Evolutionary conservation across 176 grass and related monocot species (phyloP).

Genomic region (Pharus latifolius): DNA sequence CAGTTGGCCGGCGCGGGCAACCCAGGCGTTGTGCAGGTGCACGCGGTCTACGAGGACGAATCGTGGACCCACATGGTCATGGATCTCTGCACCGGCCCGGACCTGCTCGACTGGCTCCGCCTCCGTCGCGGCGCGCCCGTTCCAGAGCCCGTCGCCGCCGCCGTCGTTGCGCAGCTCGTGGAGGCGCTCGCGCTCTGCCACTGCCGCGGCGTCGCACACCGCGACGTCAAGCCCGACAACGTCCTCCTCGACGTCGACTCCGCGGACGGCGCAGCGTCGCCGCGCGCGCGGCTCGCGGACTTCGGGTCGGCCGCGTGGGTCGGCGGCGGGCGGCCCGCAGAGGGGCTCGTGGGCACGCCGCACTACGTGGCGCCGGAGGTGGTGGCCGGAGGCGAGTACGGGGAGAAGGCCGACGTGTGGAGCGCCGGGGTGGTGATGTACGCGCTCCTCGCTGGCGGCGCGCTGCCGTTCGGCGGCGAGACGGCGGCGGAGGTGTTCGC

Average conservation of each 20-base stretch:
- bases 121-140: slow-evolving; percentile 42
- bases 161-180: slow-evolving; percentile 32
- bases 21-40: slow-evolving; percentile 62
- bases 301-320: slow-evolving; percentile 76
- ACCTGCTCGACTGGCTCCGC: slow-evolving; percentile 65
- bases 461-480: slow-evolving; percentile 65
- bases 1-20: slow-evolving; percentile 54
- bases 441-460: slow-evolving; percentile 68
- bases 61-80: slow-evolving; percentile 60
- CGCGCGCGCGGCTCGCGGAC: slow-evolving; percentile 49
- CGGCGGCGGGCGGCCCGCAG: slow-evolving; percentile 28
- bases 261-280: not conserved
- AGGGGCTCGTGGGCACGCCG: slow-evolving; percentile 68
- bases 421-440: slow-evolving; percentile 85
- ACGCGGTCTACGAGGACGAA: slow-evolving; percentile 66
- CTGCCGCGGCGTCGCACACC: slow-evolving; percentile 56
- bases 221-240: slow-evolving; percentile 83
- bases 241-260: slow-evolving; percentile 36
- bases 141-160: slow-evolving; percentile 48
- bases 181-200: slow-evolving; percentile 60
- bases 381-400: slow-evolving; percentile 54
- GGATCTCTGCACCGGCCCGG: slow-evolving; percentile 64
- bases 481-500: slow-evolving; percentile 52
- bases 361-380: slow-evolving; percentile 86
- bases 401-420: slow-evolving; percentile 79